phyloP scores from a whole-genome alignment of 2,329 filamentous ascomycete genomes.

The Fusarium beomiforme region DNA sequence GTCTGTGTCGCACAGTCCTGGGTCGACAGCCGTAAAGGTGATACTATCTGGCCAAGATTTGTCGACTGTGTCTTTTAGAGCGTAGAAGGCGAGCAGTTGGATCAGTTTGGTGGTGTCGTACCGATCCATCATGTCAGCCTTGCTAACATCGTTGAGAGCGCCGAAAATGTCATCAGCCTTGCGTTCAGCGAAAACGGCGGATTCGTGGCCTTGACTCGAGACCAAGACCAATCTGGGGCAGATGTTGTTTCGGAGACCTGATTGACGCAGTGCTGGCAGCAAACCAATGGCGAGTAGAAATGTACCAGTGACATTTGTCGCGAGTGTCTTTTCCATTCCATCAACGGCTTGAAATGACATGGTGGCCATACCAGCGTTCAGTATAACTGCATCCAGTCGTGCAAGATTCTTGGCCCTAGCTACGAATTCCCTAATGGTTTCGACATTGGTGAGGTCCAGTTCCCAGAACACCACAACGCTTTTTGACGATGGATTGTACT shows the following conservation, averaged over 20 bases:
- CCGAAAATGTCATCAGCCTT: background rate
- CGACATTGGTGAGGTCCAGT: background rate
- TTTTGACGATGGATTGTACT: background rate
- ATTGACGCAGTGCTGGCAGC: constrained; percentile 1
- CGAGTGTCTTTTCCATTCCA: constrained; percentile 6
- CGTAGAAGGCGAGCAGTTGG: background rate
- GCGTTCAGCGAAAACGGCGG: background rate
- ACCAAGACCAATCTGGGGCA: background rate
- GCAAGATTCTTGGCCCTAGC: background rate
- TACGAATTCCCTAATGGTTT: background rate
- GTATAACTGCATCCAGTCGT: background rate
- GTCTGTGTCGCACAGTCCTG: constrained; percentile 4
- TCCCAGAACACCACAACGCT: background rate
- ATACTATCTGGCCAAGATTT: background rate
- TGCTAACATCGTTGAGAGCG: background rate
- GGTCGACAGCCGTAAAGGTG: background rate
- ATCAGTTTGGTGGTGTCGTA: background rate
- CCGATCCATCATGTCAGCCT: background rate
- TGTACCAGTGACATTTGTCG: constrained; percentile 11
- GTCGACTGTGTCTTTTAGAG: background rate
- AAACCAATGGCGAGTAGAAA: constrained; percentile 10
- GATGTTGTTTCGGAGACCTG: background rate
- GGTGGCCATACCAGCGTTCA: constrained; percentile 1
- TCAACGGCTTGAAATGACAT: background rate
- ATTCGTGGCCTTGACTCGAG: background rate